Percentiles rank a stretch among this genome's conserved stretches.
phyloP scores from a whole-genome alignment of 2,329 filamentous ascomycete species.

The Aspergillus pseudonomiae region DNA sequence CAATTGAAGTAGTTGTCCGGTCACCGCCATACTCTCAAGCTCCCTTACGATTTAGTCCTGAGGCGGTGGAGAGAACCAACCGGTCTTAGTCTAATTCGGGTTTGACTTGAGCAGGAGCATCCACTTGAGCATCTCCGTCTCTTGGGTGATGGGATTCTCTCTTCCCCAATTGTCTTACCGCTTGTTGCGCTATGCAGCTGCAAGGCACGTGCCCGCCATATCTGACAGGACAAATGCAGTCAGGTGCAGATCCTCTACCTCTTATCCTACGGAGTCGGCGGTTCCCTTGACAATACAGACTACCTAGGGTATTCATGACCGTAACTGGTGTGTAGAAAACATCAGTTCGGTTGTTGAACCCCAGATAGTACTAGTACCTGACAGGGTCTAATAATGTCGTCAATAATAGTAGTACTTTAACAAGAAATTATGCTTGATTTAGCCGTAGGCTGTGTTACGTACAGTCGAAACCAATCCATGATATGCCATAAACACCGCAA shows the following conservation, averaged over 20 bases:
- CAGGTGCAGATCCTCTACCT: background rate
- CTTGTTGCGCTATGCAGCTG: background rate
- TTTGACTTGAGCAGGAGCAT: background rate
- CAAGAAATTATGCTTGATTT: background rate
- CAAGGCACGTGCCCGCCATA: constrained; percentile 5
- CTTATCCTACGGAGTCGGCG: too few species aligned
- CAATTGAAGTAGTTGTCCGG: background rate
- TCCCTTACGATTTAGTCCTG: background rate
- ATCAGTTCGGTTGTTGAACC: too few species aligned
- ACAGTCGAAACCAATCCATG: background rate
- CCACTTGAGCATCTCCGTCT: constrained; percentile 1
- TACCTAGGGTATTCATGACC: too few species aligned
- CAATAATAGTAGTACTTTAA: too few species aligned
- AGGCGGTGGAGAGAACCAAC: constrained; percentile 1
- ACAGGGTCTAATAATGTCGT: too few species aligned
- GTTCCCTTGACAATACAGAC: too few species aligned
- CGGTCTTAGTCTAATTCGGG: background rate
- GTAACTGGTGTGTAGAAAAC: too few species aligned
- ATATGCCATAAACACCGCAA: background rate
- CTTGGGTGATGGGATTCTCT: background rate
- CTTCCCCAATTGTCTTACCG: background rate
- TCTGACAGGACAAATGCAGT: background rate
- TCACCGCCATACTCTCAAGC: background rate
- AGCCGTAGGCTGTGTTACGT: background rate
- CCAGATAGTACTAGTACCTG: too few species aligned